Base-by-base conservation (phyloP, 306 rosid genomes). In the Trichosanthes truncata region DNA sequence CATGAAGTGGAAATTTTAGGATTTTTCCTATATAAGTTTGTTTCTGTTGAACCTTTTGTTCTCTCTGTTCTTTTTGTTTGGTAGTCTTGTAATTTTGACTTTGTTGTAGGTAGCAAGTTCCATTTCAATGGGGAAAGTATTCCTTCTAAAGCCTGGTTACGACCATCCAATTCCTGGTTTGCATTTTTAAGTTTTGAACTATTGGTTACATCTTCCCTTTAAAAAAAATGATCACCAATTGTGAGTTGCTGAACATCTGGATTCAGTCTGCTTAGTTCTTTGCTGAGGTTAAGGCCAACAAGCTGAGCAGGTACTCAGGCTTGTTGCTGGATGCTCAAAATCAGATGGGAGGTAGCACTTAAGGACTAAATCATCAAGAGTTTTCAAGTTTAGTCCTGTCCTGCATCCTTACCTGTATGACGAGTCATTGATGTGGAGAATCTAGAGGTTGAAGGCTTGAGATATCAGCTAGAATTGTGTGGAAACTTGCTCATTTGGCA, bases 1-100 rank as follows among this genome's bases (percentile, higher is more conserved):
- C 25, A 65, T 72, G 12, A 26, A 52, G 61, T 71, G 77, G 79
- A 26, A 60, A 59, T 72, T 31, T 80, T 80, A 52, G 78, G 82
- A 35, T 62, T 83, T 23, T 74, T 46, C 40, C 67, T 18, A 55
- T 46, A 45, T 59, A 76, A 80, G 21, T 65, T 53, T 74, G 46
- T 36, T 35, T 77, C 74, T 51, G 38, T 78, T 78, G 77, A 26
- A 82, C 55, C 45, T 10, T 59, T 73, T 73, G 60, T 7, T 73
- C 7, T 73, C 1, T 18, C 59, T 14, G 21, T 74, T 76, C 2
- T 6, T 62, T 35, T 23, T 57, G n/a, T 53, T 81, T 18, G 53
- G 45, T 61, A 51, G 61, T 33, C 46, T 66, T 61, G 7, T 33
- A 59, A 72, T 72, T 72, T 25, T 80, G 41, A 18, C 56, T 4